Conservation (phyloP, 2,329 filamentous ascomycete species). For the Exophiala bonariae region DNA sequence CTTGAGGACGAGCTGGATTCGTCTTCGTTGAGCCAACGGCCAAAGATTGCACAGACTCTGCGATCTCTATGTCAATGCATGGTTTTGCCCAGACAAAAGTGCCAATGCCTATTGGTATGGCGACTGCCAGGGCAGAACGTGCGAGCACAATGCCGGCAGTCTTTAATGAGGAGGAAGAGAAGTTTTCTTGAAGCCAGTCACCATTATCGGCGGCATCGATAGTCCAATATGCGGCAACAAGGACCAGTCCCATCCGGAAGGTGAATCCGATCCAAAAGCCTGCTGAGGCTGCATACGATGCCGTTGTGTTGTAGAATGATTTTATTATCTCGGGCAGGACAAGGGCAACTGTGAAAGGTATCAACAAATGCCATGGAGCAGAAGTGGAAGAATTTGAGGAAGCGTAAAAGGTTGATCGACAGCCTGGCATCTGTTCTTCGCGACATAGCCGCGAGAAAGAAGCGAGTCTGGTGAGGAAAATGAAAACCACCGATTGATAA, state of each 20-base stretch:
- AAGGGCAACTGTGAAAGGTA: conserved; percentile 70
- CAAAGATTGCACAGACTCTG: conserved; percentile 40
- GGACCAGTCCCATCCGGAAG: conserved; percentile 71
- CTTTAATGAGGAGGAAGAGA: conserved; percentile 66
- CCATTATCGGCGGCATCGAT: conserved; percentile 86
- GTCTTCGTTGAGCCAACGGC: conserved; percentile 43
- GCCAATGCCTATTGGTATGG: conserved; percentile 78
- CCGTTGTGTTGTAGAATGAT: conserved; percentile 76
- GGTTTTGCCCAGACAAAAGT: conserved; percentile 86
- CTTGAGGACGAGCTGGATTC: conserved; percentile 41
- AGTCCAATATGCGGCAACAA: conserved; percentile 81
- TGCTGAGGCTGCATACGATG: conserved; percentile 84
- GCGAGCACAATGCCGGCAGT: conserved; percentile 73
- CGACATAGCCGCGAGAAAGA: conserved; percentile 91
- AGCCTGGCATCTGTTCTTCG: conserved; percentile 98
- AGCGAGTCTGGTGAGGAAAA: conserved; percentile 73
- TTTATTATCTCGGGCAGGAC: conserved; percentile 72
- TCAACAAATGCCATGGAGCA: conserved; percentile 78
- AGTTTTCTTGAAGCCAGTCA: conserved; percentile 67
- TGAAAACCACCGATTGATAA: conserved; percentile 82
- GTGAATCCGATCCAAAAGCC: conserved; percentile 74
- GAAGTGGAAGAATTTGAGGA: conserved; percentile 90
- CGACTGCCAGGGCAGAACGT: conserved; percentile 75
- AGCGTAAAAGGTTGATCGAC: conserved; percentile 91
- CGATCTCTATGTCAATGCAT: conserved; percentile 69